Base-by-base conservation (phyloP, 192 early-diverging fungal genomes). In the Coemansia sp. region DNA sequence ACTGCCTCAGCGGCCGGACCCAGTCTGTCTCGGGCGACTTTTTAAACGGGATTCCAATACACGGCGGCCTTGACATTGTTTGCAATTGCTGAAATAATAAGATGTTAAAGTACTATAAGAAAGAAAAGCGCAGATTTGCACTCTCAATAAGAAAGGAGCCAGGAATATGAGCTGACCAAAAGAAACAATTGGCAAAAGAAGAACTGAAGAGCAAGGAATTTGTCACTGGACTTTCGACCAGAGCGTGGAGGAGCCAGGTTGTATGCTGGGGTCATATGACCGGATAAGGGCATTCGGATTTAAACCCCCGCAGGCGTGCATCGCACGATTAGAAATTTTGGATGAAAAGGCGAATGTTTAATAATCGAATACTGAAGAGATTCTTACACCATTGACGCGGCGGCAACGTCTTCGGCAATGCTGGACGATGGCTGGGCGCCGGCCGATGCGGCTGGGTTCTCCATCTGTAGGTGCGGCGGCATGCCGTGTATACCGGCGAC, bases 1-100 rank as follows among this genome's bases (percentile, higher is more conserved):
- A 94, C 37, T 84, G 72, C 56, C 89, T 86, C 59, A 99, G 87
- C n/a, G 94, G 83, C 12, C 81, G 76, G 10, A 87, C 86, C 86
- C 95, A 97, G 78, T 97, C 95, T 51, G 93, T 86, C 60, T 96
- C 93, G 60, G 95, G 92, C 46, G 94, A 94, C 66, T 87, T 83
- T 79, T 97, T 97, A 31, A 88, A 84, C 64, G 93, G 93, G 17
- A 81, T 69, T 34, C 63, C 62, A 37, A 81, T 81, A 55, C 73
- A 81, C 59, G 78, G 78, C 21, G 70, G 70, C 37, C 70, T 51
- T 26, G 71, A 58, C 77, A 80, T 80, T 17, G 62, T 21, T 51
- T 46, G 59, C 3, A 42, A 42, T 42, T 42, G 40, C 40, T 31
- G 31, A 42, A 11, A n/a, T 15, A 42, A 42, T 42, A 42, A 42